These are phyloP conservation scores for Wallemia ichthyophaga DNA, from an alignment of 1,284 basidiomycete genomes.

Conservation along the genomic window DNA sequence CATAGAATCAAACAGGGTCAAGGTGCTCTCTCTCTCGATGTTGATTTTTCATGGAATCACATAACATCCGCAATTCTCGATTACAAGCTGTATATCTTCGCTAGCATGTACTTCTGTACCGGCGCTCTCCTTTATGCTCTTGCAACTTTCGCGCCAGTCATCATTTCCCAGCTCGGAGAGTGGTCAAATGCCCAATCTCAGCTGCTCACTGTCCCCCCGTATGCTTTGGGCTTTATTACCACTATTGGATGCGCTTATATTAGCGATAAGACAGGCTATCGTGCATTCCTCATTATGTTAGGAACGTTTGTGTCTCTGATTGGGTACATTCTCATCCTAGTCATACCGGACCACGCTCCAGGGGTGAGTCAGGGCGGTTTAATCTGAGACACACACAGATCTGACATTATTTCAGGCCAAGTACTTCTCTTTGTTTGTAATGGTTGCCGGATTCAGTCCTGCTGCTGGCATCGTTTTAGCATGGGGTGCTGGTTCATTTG, in stretches of 20 bases:
- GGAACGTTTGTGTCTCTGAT: conserved; percentile 4
- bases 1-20: conserved; percentile 16
- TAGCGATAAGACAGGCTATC: not conserved
- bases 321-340: conserved; percentile 6
- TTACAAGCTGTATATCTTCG: conserved; percentile 13
- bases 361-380: not conserved
- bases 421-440: conserved; percentile 8
- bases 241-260: conserved; percentile 1
- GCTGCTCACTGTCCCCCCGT: conserved; percentile 16
- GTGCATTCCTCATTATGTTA: not conserved
- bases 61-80: conserved; percentile 13
- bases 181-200: conserved; percentile 16
- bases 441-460: conserved; percentile 6
- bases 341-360: conserved; percentile 5
- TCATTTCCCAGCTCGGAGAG: conserved; percentile 17
- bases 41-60: conserved; percentile 13
- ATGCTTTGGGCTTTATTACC: conserved; percentile 3
- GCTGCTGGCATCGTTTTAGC: not conserved
- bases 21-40: conserved; percentile 13
- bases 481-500: not conserved
- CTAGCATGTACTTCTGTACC: conserved; percentile 16
- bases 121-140: conserved; percentile 17
- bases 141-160: conserved; percentile 18
- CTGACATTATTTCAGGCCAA: conserved; percentile 2
- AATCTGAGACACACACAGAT: not conserved